phyloP scores from a whole-genome alignment of 2,329 filamentous ascomycete species.

The Arthrocladium fulminans region DNA sequence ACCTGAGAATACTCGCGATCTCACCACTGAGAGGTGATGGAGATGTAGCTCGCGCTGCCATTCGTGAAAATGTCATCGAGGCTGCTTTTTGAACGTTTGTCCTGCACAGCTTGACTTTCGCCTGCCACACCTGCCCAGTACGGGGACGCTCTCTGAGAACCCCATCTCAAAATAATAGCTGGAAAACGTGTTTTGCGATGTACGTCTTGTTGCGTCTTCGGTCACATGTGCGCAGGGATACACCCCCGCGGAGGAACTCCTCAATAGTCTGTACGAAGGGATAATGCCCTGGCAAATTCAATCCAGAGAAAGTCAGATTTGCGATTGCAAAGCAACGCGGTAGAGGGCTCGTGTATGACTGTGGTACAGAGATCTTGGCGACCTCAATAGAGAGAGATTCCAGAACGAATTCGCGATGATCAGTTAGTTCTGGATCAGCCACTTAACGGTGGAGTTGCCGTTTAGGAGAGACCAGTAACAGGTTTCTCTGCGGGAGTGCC shows the following conservation, averaged over 20 bases:
- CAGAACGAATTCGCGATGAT: constrained; percentile 41
- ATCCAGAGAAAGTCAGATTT: constrained; percentile 42
- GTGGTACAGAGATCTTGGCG: constrained; percentile 45
- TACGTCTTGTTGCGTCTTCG: constrained; percentile 41
- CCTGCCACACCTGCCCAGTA: constrained; percentile 43
- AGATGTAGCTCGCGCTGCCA: constrained; percentile 42
- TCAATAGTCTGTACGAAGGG: constrained; percentile 50
- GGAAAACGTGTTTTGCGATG: constrained; percentile 43
- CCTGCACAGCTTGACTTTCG: constrained; percentile 42
- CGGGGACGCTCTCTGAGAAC: constrained; percentile 47
- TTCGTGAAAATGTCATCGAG: constrained; percentile 46
- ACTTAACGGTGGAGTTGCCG: constrained; percentile 42
- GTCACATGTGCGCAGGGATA: constrained; percentile 56
- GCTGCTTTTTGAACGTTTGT: constrained; percentile 37
- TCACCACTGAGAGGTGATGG: constrained; percentile 51
- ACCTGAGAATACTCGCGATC: constrained; percentile 46
- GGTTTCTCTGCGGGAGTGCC: constrained; percentile 53
- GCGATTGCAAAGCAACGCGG: constrained; percentile 51
- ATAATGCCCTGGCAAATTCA: constrained; percentile 37
- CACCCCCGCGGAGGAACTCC: constrained; percentile 51
- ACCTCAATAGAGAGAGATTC: constrained; percentile 35
- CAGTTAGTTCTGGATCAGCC: background rate
- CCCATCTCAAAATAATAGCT: constrained; percentile 43
- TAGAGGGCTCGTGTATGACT: constrained; percentile 49
- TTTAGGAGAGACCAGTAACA: constrained; percentile 52